phyloP scores from a whole-genome alignment of 495 filamentous ascomycete species.

The Cudoniella acicularis region DNA sequence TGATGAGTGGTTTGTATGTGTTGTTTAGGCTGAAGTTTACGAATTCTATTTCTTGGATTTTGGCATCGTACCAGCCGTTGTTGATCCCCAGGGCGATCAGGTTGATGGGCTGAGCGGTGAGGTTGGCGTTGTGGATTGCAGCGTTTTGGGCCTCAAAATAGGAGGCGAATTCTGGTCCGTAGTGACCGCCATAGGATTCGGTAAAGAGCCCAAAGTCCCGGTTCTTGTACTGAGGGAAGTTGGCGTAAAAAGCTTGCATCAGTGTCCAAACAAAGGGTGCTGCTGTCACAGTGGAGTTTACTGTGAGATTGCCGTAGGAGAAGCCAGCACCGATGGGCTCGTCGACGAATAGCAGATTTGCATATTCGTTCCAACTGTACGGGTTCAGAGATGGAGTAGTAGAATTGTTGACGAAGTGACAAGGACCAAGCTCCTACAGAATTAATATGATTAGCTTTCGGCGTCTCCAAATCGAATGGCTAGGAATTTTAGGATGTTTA shows the following conservation, averaged over 20 bases:
- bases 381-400: conserved; percentile 50
- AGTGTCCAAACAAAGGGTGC: conserved; percentile 53
- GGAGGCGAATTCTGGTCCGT: conserved; percentile 48
- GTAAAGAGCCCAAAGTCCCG: conserved; percentile 54
- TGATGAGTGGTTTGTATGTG: conserved; percentile 46
- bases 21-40: conserved; percentile 51
- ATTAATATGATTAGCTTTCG: neutral
- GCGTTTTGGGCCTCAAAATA: conserved; percentile 51
- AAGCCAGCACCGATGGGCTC: conserved; percentile 62
- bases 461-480: conserved; percentile 1
- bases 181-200: conserved; percentile 56
- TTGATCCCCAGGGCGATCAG: conserved; percentile 56
- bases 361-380: conserved; percentile 59
- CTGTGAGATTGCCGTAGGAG: conserved; percentile 51
- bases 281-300: conserved; percentile 46
- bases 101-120: conserved; percentile 45
- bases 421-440: conserved; percentile 57
- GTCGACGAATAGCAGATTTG: conserved; percentile 63
- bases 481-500: too few relatives aligned
- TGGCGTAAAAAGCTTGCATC: conserved; percentile 51
- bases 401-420: conserved; percentile 49
- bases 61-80: conserved; percentile 53
- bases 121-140: conserved; percentile 33
- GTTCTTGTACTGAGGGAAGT: conserved; percentile 50
- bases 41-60: conserved; percentile 47